Base-by-base conservation (phyloP, 1,284 basidiomycete genomes). In the Volvariella volvacea region DNA sequence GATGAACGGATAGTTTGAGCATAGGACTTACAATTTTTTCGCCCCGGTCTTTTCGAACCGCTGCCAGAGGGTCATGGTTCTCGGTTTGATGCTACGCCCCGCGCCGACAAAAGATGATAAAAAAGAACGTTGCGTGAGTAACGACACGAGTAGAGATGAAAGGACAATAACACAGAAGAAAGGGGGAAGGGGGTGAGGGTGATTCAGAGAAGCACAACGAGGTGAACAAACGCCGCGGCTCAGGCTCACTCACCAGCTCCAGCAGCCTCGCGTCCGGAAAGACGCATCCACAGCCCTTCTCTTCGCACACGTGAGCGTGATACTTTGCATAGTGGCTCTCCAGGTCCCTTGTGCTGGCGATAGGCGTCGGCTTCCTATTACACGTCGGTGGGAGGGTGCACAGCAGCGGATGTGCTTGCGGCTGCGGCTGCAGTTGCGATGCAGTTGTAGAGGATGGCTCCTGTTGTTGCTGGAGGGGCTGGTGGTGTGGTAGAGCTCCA, bases 301-400 rank as follows among this genome's bases (percentile, higher is more conserved):
- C 70, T 55, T 76, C 80, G 58, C 92, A 94, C 1, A 92, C 82
- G 65, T 88, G 84, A 0, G 86, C 81, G 61, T 95, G 92, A 57
- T 84, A 87, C 17, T 70, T 83, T 1, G 79, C 80, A 61, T 93
- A 90, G 65, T 94, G 91, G 20, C 75, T 64, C 54, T 92, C 87
- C 4, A 92, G 73, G 45, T 88, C 86, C 16, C 68, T 71, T 30
- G 76, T 72, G 49, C 74, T 75, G 1, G 71, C 66, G 42, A 92
- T 73, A 1, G 69, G 60, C 1, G 83, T 83, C 0, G 85, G 76
- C 0, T 66, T 64, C 14, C 75, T 82, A 44, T 79, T 76, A 63
- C 91, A 94, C 34, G 86, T 89, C 14, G 91, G 91, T 1, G 90
- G 88, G 4, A 93, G 72, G 1, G 78, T 80, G 61, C 89, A 92